Conservation (phyloP, 306 rosid genomes). For the Hippophae rhamnoides region DNA sequence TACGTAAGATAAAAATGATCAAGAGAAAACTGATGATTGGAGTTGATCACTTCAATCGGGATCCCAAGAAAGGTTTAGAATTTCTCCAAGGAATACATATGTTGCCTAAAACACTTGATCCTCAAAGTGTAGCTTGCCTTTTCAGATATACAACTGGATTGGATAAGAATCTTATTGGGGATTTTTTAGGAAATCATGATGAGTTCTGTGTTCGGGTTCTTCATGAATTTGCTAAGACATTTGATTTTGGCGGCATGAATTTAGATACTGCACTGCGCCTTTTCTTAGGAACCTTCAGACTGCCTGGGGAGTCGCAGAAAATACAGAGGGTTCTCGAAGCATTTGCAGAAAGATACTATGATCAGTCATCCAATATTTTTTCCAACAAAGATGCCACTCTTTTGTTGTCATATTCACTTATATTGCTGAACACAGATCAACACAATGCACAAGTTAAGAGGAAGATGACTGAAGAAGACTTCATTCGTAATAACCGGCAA, state of each 20-base stretch:
- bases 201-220: conserved; percentile 98
- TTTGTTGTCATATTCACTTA: conserved; percentile 76
- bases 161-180: conserved; percentile 98
- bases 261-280: conserved; percentile 94
- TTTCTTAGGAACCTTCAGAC: conserved; percentile 84
- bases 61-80: conserved; percentile 97
- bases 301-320: conserved; percentile 99
- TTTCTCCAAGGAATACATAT: conserved; percentile 97
- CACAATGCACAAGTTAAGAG: conserved; percentile 95
- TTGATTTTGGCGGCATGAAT: conserved; percentile 96
- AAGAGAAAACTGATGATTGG: conserved; percentile 96
- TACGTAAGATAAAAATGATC: conserved; percentile 77
- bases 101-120: conserved; percentile 96
- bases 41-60: conserved; percentile 98
- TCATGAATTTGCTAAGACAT: conserved; percentile 96
- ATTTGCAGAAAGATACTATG: conserved; percentile 96
- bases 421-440: conserved; percentile 95
- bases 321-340: conserved; percentile 99
- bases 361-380: conserved; percentile 78
- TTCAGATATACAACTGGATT: conserved; percentile 95
- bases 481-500: conserved; percentile 80
- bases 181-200: conserved; percentile 96
- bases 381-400: conserved; percentile 98
- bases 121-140: conserved; percentile 98
- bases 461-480: conserved; percentile 98